Evolutionary conservation across 177 flowering plant genomes (phyloP), one percentile per base, ranked within the genome.

Genomic region (Vitis hybrid): DNA sequence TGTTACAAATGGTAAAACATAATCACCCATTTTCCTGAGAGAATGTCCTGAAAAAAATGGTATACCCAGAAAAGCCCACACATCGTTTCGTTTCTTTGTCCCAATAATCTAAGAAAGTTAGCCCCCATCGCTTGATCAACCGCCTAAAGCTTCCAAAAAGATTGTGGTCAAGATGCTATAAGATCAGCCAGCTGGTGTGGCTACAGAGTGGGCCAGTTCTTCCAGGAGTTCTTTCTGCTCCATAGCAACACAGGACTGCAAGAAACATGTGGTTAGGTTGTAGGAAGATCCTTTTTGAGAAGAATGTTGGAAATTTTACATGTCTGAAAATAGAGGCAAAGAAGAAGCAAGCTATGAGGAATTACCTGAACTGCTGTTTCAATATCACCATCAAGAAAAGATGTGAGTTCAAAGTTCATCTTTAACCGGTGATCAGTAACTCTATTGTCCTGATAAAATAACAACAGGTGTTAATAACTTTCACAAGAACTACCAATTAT

Each of bases 351-450:
- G 56, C 4, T 1, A 60, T 10, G 69, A 51, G 58, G 66, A 69
- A 16, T 61, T 60, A 90, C 99, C 98, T 95, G 97, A 71, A 95
- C 85, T 45, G 98, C 92, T 51, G 83, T 79, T 78, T 93, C 99
- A 15, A 93, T 82, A 64, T 89, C 90, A 21, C 87, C 88, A 29
- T 86, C 84, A 10, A 92, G 89, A 70, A 94, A 94, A 60, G 95
- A 88, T 51, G 91, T 90, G 64, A 92, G 94, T 80, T 83, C 94
- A 77, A 89, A 94, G 84, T 95, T 93, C 91, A 89, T 88, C 88
- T 93, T 95, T 67, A 95, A 70, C 72, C 98, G 77, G 71, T 95
- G 99, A 70, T 95, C 99, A 2, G 98, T 95, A 22, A 95, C 99
- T 74, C 99, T 84, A 50, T 89, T 95, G 80, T 95, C 99, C 99